Base-by-base conservation (phyloP, 2,329 filamentous ascomycete genomes). In the Coniochaeta sp. region DNA sequence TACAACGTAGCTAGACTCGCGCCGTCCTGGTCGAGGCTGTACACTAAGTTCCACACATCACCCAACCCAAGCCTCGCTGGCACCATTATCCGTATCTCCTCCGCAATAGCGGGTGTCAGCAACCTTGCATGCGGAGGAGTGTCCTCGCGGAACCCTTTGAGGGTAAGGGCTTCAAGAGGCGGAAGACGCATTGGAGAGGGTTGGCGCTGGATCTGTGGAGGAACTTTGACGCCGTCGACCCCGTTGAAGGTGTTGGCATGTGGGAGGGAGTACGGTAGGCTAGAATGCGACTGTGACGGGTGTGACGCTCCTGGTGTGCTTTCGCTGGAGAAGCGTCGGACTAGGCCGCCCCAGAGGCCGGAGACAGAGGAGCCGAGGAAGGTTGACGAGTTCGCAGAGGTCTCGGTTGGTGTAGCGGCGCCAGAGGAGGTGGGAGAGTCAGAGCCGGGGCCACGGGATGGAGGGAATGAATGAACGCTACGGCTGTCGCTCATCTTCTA, bases 1-100 rank as follows among this genome's bases (percentile, higher is more conserved):
- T 98, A 99, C 32, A 99, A 77, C 0, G 95, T 98, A 10, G 84
- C 83, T 38, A 99, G 76, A 64, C 91, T 95, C 58, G 93, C 91
- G 14, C 95, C 95, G 73, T 99, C 88, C 74, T 96, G 89, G 69
- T 96, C 93, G 38, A 99, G 79, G 65, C 91, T 96, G 75, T 98
- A 99, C 40, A 89, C 83, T 57, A 98, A 77, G 59, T 81, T 82
- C 95, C 95, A 99, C 62, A 89, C 85, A 66, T 97, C 93, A 62
- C 89, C 85, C 52, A 99, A 86, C 73, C 96, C 91, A 62, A 98
- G 76, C 56, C 95, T 83, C 65, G 96, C 87, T 0, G 95, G 95
- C 24, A 98, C 79, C 68, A 98, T 87, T 42, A 96, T 83, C 55
- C 95, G 84, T 60, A 98, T 96, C 77, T 98, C 95, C 75, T 98